These are phyloP conservation scores for Mimosa bimucronata DNA, from an alignment of 306 rosid genomes.

Conservation along the genomic window DNA sequence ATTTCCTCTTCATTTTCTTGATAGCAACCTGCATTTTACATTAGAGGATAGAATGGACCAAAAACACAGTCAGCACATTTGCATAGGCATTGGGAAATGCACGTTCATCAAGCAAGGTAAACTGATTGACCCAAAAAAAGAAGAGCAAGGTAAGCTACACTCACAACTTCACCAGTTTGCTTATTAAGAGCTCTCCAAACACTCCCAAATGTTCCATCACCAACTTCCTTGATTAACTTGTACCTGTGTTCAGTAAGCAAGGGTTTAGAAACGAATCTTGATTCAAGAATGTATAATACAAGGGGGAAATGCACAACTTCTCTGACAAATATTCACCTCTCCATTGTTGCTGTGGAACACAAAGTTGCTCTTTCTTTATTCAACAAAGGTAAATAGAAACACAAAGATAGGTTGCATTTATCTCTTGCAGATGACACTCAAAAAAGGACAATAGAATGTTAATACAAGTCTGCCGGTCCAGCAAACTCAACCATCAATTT, in stretches of 20 bases:
- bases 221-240: slow-evolving; percentile 95
- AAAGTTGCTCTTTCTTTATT: slow-evolving; percentile 74
- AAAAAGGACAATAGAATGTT: slow-evolving; percentile 43
- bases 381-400: slow-evolving; percentile 59
- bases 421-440: slow-evolving; percentile 58
- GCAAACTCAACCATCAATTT: slow-evolving; percentile 77
- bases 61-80: slow-evolving; percentile 12
- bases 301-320: not conserved
- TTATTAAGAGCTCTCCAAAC: slow-evolving; percentile 95
- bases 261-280: not conserved
- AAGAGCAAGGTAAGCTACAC: slow-evolving; percentile 37
- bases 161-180: slow-evolving; percentile 97
- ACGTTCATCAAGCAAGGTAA: slow-evolving; percentile 10
- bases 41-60: not conserved
- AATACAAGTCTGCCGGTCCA: slow-evolving; percentile 58
- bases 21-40: slow-evolving; percentile 77
- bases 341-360: slow-evolving; percentile 69
- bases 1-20: slow-evolving; percentile 96
- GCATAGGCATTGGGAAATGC: not conserved
- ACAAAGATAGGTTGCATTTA: slow-evolving; percentile 62
- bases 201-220: slow-evolving; percentile 96
- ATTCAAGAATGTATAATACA: not conserved
- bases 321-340: slow-evolving; percentile 64
- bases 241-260: slow-evolving; percentile 53
- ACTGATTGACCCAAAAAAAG: not conserved